phyloP scores from a whole-genome alignment of 495 filamentous ascomycete genomes.

The Barbatosphaeria neglecta region DNA sequence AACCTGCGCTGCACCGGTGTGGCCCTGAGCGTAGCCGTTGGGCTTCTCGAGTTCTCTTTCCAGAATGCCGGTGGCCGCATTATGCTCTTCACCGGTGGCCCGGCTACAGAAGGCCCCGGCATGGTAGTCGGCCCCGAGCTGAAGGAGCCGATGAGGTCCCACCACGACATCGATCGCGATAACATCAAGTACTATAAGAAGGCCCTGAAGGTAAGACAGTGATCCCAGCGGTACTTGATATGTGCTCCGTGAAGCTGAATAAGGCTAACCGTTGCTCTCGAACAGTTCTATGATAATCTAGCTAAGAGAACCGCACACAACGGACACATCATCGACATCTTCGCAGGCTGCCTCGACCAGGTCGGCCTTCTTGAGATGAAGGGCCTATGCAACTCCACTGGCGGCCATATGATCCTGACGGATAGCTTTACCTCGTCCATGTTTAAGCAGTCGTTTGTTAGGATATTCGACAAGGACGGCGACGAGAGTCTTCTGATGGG shows the following conservation, averaged over 20 bases:
- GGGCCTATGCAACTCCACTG: conserved; percentile 88
- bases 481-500: conserved; percentile 95
- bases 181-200: conserved; percentile 99
- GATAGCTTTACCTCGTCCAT: conserved; percentile 99
- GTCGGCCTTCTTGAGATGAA: conserved; percentile 99
- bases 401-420: conserved; percentile 96
- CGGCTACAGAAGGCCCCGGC: conserved; percentile 91
- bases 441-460: conserved; percentile 98
- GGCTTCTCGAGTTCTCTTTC: conserved; percentile 86
- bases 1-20: conserved; percentile 91
- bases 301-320: conserved; percentile 96
- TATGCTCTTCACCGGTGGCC: conserved; percentile 94
- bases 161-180: conserved; percentile 97
- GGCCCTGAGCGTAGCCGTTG: conserved; percentile 87
- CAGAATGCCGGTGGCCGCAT: conserved; percentile 90
- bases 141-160: conserved; percentile 92
- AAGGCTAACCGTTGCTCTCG: conserved; percentile 18
- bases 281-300: conserved; percentile 94
- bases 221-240: conserved; percentile 5
- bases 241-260: not conserved
- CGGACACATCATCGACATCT: conserved; percentile 94
- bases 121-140: conserved; percentile 97
- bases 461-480: conserved; percentile 93
- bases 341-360: conserved; percentile 96
- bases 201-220: conserved; percentile 64